Conservation (phyloP, 192 early-diverging fungal genomes). For the Coemansia sp. region DNA sequence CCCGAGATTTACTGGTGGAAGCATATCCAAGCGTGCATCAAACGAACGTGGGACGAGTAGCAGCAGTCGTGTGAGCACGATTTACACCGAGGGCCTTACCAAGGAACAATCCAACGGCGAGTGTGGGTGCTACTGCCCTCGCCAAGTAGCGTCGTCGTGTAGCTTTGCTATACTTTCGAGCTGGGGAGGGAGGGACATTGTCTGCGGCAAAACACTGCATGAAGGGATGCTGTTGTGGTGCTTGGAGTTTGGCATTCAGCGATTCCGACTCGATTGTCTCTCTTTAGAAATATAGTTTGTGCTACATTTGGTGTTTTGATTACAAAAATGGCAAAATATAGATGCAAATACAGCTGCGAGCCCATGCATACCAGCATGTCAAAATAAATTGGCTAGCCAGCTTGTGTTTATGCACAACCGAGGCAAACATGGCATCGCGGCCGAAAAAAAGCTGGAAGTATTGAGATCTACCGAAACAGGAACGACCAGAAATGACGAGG, state of each 20-base stretch:
- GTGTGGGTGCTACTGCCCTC: neutral
- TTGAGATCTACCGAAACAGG: conserved; percentile 1
- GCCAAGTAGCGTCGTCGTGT: neutral
- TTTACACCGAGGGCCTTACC: neutral
- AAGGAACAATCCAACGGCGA: neutral
- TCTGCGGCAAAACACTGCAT: conserved; percentile 8
- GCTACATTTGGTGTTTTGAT: neutral
- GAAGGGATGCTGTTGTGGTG: neutral
- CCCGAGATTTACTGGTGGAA: conserved; percentile 62
- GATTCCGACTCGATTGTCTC: neutral
- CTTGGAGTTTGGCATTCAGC: neutral
- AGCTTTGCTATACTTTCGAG: neutral
- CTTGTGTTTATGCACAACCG: neutral
- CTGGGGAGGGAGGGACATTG: neutral
- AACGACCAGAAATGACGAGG: conserved; percentile 5
- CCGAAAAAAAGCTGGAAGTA: neutral
- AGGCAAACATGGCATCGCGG: neutral
- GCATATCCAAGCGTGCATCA: conserved; percentile 56
- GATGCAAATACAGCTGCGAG: neutral
- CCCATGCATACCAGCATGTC: neutral
- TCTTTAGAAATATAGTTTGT: neutral
- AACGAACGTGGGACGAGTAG: conserved; percentile 29
- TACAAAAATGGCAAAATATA: neutral
- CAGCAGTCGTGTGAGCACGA: neutral
- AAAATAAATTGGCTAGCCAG: neutral